Evolutionary conservation across 2,329 filamentous ascomycete genomes (phyloP).

Genomic region (Fusarium praegraminearum): DNA sequence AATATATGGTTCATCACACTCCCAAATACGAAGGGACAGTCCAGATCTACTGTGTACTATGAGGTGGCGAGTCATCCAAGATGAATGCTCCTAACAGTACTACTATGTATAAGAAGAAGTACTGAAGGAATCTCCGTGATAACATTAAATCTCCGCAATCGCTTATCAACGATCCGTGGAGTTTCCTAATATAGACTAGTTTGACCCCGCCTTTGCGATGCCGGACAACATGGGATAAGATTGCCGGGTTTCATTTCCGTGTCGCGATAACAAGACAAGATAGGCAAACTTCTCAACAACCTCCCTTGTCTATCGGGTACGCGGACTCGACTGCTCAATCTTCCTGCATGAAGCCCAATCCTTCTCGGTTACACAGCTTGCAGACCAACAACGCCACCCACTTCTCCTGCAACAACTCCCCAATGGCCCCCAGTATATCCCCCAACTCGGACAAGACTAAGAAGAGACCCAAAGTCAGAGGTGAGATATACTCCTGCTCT

Average conservation of each 20-base stretch:
- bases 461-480: constrained; percentile 38
- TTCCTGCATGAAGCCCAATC: background rate
- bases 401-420: background rate
- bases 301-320: background rate
- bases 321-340: background rate
- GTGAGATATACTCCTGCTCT: background rate
- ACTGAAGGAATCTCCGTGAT: background rate
- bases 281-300: background rate
- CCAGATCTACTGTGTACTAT: too few species aligned
- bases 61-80: too few species aligned
- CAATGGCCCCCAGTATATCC: background rate
- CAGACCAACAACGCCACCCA: background rate
- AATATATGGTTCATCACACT: background rate
- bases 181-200: background rate
- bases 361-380: background rate
- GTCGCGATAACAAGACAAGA: constrained; percentile 5
- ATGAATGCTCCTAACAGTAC: too few species aligned
- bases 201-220: constrained; percentile 19
- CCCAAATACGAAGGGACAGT: too few species aligned
- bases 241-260: background rate
- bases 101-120: too few species aligned
- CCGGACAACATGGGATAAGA: background rate
- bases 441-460: constrained; percentile 15
- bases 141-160: background rate
- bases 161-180: background rate